Evolutionary conservation across 164 flowering plant genomes (phyloP), one percentile per base, ranked within the genome.

Genomic region (Pachysandra terminalis): DNA sequence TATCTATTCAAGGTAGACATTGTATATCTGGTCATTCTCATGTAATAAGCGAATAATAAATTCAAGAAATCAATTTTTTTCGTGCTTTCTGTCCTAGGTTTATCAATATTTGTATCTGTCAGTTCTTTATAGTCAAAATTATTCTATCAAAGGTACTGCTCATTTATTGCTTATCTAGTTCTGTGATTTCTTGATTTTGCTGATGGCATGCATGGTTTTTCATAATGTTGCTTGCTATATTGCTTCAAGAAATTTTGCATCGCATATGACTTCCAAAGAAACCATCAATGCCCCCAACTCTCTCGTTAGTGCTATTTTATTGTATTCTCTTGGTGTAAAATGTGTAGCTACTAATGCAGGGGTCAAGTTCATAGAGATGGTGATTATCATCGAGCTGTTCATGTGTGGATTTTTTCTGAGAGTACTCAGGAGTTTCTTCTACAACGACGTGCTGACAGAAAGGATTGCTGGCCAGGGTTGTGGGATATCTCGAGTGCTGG

Each of bases 401-500:
- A 90, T 66, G 91, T 88, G 53, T 90, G 96, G 93, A 90, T 94
- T 66, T 91, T 60, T 75, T 74, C 89, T 21, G 98, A 91, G 80
- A 87, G 88, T 60, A 94, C 97, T 16, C 86, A 86, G 66, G 85
- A 94, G 70, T 65, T 94, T 64, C 93, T 94, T 70, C 82, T 94
- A 37, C 98, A 94, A 71, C 73, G 68, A 12, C 97, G 98, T 65
- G 84, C 97, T 60, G 93, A 88, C 68, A 80, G 86, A 74, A 94
- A 91, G 82, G 98, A 94, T 75, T 94, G 95, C 0, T 90, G 90
- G 91, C 82, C 98, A 4, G 91, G 96, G 19, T 40, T 81, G 58
- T 94, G 98, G 98, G 98, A 94, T 78, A 82, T 88, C 58, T 94
- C 98, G 16, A 91, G 98, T 71, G 98, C 97, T 32, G 98, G 98